Base-by-base conservation (phyloP, 257 asterid species). In the Fraxinus anomala region DNA sequence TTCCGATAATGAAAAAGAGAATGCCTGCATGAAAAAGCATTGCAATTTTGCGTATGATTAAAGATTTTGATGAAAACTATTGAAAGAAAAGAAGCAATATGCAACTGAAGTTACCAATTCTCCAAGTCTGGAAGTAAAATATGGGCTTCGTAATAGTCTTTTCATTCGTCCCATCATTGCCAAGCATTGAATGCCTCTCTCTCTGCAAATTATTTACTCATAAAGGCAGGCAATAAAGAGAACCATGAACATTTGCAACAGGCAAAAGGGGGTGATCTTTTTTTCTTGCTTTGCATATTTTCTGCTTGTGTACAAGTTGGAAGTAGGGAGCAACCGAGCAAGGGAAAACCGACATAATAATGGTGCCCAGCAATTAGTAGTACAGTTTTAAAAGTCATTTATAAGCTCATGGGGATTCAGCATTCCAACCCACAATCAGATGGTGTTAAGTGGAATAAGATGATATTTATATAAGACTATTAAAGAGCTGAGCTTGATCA, bases 41-140 rank as follows among this genome's bases (percentile, higher is more conserved):
- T 49, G 72, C 69, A 40, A 66, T 75, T 69, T 61, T 44, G 77
- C 59, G 34, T 69, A 44, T 8, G 6, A 77, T 40, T 40, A 30
- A 23, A 31, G 36, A 61, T 11, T 19, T 70, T 34, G 66, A 70
- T 21, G 7, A 71, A 67, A 78, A 66, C 73, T 73, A 81, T 31
- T 14, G 73, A 26, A 70, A 6, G 66, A 70, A 80, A 80, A 70
- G 65, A 74, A 68, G 59, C 81, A 76, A 71, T 36, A 44, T 56
- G 44, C 21, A 74, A 59, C 63, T 54, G 68, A 78, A 16, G 75
- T 40, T 92, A 92, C 99, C 99, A 51, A 91, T 86, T 92, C 99
- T 92, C 99, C 99, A 94, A 37, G 92, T 83, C 80, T 90, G 96
- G 89, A 89, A 92, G 88, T 91, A 83, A 84, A 94, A 87, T 42